Evolutionary conservation across 1,284 basidiomycete species (phyloP).

Genomic region (Inonotus hispidus): DNA sequence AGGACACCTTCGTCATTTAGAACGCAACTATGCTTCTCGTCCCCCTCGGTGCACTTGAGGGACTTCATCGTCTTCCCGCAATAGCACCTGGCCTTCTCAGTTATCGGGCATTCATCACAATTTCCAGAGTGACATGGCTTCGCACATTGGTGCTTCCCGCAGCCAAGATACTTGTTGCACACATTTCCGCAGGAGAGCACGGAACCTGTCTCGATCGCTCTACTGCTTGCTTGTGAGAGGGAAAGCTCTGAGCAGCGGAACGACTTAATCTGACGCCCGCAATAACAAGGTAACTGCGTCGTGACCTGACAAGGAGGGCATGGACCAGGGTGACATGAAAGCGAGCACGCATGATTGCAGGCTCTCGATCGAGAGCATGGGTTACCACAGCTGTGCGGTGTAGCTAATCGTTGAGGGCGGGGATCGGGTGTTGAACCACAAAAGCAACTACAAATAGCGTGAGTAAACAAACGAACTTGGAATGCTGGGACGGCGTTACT

Average conservation of each 20-base stretch:
- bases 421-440: constrained; percentile 74
- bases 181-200: constrained; percentile 60
- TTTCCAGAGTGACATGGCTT: constrained; percentile 67
- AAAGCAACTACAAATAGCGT: constrained; percentile 58
- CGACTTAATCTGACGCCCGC: constrained; percentile 52
- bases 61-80: constrained; percentile 67
- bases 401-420: constrained; percentile 58
- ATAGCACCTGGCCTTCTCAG: constrained; percentile 60
- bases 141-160: constrained; percentile 63
- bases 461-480: background rate
- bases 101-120: constrained; percentile 59
- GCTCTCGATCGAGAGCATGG: constrained; percentile 63
- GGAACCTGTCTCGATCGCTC: constrained; percentile 28
- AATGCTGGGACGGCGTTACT: constrained; percentile 19
- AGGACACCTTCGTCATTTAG: constrained; percentile 27
- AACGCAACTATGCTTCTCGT: constrained; percentile 26
- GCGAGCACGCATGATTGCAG: constrained; percentile 68
- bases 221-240: constrained; percentile 23
- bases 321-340: constrained; percentile 68
- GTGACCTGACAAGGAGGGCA: constrained; percentile 68
- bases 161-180: constrained; percentile 55
- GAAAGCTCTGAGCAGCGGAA: constrained; percentile 57
- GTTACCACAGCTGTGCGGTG: constrained; percentile 83
- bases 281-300: constrained; percentile 57
- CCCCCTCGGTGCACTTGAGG: constrained; percentile 62